Percentiles rank a stretch among this genome's conserved stretches.
Evolutionary conservation across 1,139 yeast species (phyloP).

Genomic region (Chernovozyma sophiae-reginae): DNA sequence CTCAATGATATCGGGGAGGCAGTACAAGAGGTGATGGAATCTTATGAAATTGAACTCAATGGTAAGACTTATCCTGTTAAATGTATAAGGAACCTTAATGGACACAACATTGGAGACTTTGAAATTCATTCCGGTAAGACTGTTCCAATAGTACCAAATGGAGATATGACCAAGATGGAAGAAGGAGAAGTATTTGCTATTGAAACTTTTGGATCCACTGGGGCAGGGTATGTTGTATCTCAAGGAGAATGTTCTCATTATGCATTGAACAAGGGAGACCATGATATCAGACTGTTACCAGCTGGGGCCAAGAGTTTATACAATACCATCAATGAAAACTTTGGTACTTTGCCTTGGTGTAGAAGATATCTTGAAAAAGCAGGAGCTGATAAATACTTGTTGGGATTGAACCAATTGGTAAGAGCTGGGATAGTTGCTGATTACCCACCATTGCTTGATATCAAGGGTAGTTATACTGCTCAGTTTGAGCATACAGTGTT

Average conservation of each 20-base stretch:
- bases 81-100: slow-evolving; percentile 87
- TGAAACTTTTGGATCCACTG: slow-evolving; percentile 97
- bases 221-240: slow-evolving; percentile 80
- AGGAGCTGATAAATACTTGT: slow-evolving; percentile 87
- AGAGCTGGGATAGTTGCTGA: slow-evolving; percentile 85
- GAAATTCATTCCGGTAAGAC: slow-evolving; percentile 92
- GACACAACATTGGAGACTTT: slow-evolving; percentile 85
- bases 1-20: slow-evolving; percentile 94
- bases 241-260: slow-evolving; percentile 96
- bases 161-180: slow-evolving; percentile 95
- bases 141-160: slow-evolving; percentile 92
- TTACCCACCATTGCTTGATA: slow-evolving; percentile 93
- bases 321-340: slow-evolving; percentile 66
- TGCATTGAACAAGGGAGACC: slow-evolving; percentile 54
- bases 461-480: slow-evolving; percentile 86
- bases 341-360: slow-evolving; percentile 96
- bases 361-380: slow-evolving; percentile 87
- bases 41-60: slow-evolving; percentile 85
- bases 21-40: slow-evolving; percentile 95
- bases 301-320: slow-evolving; percentile 67
- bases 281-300: slow-evolving; percentile 43
- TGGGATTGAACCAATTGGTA: slow-evolving; percentile 85
- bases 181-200: slow-evolving; percentile 98
- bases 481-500: slow-evolving; percentile 94
- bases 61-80: slow-evolving; percentile 85